Base-by-base conservation (phyloP, 768 basidiomycete genomes). In the Agrocybe praecox region DNA sequence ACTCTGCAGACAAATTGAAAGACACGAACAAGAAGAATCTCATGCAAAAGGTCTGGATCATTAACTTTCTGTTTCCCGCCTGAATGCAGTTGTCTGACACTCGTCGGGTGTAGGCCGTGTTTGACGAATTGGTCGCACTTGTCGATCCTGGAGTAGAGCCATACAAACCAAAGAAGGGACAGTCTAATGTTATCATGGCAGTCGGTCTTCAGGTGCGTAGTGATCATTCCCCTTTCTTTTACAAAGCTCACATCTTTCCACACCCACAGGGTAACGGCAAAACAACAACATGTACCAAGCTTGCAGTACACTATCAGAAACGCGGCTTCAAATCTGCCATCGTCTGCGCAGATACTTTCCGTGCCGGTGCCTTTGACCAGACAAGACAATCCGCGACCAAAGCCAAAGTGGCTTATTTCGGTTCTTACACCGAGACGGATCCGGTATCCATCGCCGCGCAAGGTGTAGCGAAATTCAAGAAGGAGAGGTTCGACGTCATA, bases 281-380 rank as follows among this genome's bases (percentile, higher is more conserved):
- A 80, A 99, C 97, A 5, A 99, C 97, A 19, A 98, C 96, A 40
- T 99, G 97, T 74, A 99, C 97, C 10, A 99, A 98, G 67, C 87
- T 99, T 40, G 97, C 97, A 0, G 96, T 96, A 1, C 90, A 98
- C 75, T 98, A 98, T 71, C 95, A 96, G 71, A 91, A 92, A 67
- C 88, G 96, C 61, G 97, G 97, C 7, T 92, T 98, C 81, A 95
- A 96, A 71, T 91, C 96, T 12, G 93, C 89, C 58, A 95, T 99
- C 52, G 96, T 99, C 62, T 99, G 97, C 67, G 97, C 97, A 19
- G 97, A 99, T 73, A 99, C 97, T 0, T 99, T 99, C 80, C 92
- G 97, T 75, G 97, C 97, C 2, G 97, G 97, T 50, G 97, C 97
- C 34, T 99, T 99, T 74, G 97, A 99, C 74, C 97, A 99, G 72